Evolutionary conservation across 805 yeast species (phyloP).

Genomic region (Candida cerambycidarum): DNA sequence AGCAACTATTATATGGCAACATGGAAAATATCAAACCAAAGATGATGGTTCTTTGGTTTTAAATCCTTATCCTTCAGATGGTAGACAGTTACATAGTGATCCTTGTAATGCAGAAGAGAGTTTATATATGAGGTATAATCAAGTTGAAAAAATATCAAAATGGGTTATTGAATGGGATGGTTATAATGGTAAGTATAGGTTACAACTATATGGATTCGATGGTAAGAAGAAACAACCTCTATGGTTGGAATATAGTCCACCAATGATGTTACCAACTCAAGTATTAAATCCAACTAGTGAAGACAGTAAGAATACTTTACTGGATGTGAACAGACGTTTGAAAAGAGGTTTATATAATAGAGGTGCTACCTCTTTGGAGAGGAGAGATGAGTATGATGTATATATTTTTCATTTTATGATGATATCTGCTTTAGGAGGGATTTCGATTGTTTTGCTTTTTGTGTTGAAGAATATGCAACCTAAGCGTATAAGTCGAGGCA

Average conservation of each 20-base stretch:
- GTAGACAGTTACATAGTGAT: conserved; percentile 21
- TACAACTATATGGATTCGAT: conserved; percentile 18
- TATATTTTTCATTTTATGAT: conserved; percentile 6
- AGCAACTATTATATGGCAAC: conserved; percentile 22
- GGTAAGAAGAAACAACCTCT: conserved; percentile 21
- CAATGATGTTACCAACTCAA: conserved; percentile 20
- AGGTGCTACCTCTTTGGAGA: background rate
- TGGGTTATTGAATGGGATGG: conserved; percentile 19
- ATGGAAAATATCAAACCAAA: conserved; percentile 17
- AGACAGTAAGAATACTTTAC: conserved; percentile 8
- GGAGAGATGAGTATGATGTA: conserved; percentile 3
- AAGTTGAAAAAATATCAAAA: conserved; percentile 14
- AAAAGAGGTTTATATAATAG: conserved; percentile 16
- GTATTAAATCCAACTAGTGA: conserved; percentile 19
- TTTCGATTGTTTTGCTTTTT: background rate
- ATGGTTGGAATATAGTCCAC: conserved; percentile 21
- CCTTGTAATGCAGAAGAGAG: conserved; percentile 19
- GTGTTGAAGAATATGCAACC: background rate
- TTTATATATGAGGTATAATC: conserved; percentile 19
- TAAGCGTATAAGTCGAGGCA: background rate
- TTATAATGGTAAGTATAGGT: conserved; percentile 16
- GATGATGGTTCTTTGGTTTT: conserved; percentile 15
- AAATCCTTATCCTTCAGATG: conserved; percentile 19
- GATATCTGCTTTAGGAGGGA: conserved; percentile 1
- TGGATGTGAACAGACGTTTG: conserved; percentile 5